Conservation (phyloP, 1,284 basidiomycete species). For the Boletus albobrunnescens region DNA sequence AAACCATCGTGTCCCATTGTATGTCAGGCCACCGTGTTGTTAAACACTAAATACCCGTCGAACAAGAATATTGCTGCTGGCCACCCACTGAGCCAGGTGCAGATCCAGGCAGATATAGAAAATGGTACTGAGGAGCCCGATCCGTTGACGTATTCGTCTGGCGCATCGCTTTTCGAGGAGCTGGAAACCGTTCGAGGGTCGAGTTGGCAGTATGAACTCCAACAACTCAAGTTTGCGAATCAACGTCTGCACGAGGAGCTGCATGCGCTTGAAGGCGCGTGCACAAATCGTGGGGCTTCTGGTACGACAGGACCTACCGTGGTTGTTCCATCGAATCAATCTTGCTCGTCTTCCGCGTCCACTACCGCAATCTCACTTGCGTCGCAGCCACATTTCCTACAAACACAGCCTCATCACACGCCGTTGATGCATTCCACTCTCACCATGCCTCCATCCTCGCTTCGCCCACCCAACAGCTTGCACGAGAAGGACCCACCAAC, state of each 20-base stretch:
- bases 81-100: not conserved
- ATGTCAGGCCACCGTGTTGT: constrained; percentile 32
- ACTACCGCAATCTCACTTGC: not conserved
- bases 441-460: constrained; percentile 1
- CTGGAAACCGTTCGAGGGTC: constrained; percentile 62
- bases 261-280: constrained; percentile 42
- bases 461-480: constrained; percentile 10
- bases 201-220: constrained; percentile 91
- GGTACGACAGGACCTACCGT: not conserved
- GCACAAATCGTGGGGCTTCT: constrained; percentile 7
- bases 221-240: constrained; percentile 78
- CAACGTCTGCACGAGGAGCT: constrained; percentile 70
- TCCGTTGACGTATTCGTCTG: constrained; percentile 29
- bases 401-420: constrained; percentile 7
- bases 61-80: not conserved
- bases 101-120: not conserved
- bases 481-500: constrained; percentile 21
- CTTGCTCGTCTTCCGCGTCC: not conserved
- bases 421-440: constrained; percentile 7
- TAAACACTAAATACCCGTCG: constrained; percentile 3
- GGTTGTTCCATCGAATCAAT: not conserved
- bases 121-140: not conserved
- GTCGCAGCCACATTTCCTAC: not conserved
- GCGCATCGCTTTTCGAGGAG: constrained; percentile 66
- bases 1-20: constrained; percentile 28